Evolutionary conservation across 2,329 filamentous ascomycete species (phyloP).

Genomic region (Huntiella bhutanensis): DNA sequence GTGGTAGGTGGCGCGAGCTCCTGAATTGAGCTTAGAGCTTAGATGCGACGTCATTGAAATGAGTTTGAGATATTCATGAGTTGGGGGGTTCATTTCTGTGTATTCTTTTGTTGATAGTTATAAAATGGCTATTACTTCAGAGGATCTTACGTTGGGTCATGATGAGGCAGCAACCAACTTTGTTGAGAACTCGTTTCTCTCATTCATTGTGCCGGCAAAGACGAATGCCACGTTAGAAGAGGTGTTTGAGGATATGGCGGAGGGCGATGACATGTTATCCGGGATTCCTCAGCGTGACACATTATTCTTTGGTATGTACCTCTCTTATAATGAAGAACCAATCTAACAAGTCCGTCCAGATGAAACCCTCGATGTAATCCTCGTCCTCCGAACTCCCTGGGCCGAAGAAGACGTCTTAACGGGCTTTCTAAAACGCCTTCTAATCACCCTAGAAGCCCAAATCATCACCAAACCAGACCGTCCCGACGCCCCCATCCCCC

Average conservation of each 20-base stretch:
- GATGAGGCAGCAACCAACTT: slow-evolving; percentile 24
- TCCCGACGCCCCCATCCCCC: slow-evolving; percentile 22
- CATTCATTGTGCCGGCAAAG: slow-evolving; percentile 39
- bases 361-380: slow-evolving; percentile 50
- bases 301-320: slow-evolving; percentile 50
- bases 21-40: not conserved
- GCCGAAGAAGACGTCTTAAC: slow-evolving; percentile 37
- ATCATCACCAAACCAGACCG: slow-evolving; percentile 38
- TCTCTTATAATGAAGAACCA: not conserved
- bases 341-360: slow-evolving; percentile 28
- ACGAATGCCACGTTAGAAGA: slow-evolving; percentile 37
- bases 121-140: slow-evolving; percentile 16
- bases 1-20: not conserved
- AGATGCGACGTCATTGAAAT: not conserved
- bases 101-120: not conserved
- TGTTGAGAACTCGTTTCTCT: slow-evolving; percentile 38
- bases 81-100: no score
- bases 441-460: slow-evolving; percentile 47
- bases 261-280: slow-evolving; percentile 29
- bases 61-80: no score
- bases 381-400: slow-evolving; percentile 47
- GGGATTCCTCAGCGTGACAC: slow-evolving; percentile 42
- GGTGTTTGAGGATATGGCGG: slow-evolving; percentile 22
- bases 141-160: slow-evolving; percentile 15
- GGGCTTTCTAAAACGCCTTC: slow-evolving; percentile 41